Conservation (phyloP, 306 rosid genomes). For the Cicer bijugum region DNA sequence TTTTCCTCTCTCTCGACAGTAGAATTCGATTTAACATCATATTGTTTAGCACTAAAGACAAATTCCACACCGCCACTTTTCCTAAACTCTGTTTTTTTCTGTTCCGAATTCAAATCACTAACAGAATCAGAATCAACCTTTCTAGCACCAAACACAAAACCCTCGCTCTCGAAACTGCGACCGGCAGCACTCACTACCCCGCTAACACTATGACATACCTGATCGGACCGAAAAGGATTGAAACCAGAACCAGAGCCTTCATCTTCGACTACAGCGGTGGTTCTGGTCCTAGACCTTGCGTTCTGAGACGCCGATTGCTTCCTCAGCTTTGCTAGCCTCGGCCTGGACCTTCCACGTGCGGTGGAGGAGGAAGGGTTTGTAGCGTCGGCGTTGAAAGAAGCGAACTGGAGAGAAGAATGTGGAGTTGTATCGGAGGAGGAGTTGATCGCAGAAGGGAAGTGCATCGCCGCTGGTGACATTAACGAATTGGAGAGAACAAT, state of each 20-base stretch:
- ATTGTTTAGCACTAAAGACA: conserved; percentile 50
- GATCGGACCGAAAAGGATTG: conserved; percentile 57
- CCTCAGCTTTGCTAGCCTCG: conserved; percentile 67
- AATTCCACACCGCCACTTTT: conserved; percentile 47
- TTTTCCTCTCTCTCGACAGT: conserved; percentile 19
- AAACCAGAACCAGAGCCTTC: conserved; percentile 44
- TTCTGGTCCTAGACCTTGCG: conserved; percentile 50
- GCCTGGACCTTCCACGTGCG: conserved; percentile 54
- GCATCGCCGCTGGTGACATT: conserved; percentile 65
- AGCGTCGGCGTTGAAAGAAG: conserved; percentile 46
- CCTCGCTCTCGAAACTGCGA: conserved; percentile 2
- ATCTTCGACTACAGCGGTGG: conserved; percentile 31
- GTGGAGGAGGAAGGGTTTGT: conserved; percentile 37
- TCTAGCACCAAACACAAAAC: conserved; percentile 55
- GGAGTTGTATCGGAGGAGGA: conserved; percentile 48
- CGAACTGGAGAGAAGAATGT: conserved; percentile 39
- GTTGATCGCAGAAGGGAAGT: conserved; percentile 52
- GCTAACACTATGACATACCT: conserved; percentile 43
- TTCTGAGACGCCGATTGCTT: conserved; percentile 65
- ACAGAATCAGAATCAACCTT: conserved; percentile 33
- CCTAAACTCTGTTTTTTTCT: conserved; percentile 39
- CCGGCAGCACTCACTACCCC: conserved; percentile 20
- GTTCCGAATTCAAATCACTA: conserved; percentile 46
- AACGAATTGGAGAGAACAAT: not conserved
- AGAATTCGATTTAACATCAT: conserved; percentile 35